phyloP scores from a whole-genome alignment of 257 asterid genomes.

The Marsdenia floribunda region DNA sequence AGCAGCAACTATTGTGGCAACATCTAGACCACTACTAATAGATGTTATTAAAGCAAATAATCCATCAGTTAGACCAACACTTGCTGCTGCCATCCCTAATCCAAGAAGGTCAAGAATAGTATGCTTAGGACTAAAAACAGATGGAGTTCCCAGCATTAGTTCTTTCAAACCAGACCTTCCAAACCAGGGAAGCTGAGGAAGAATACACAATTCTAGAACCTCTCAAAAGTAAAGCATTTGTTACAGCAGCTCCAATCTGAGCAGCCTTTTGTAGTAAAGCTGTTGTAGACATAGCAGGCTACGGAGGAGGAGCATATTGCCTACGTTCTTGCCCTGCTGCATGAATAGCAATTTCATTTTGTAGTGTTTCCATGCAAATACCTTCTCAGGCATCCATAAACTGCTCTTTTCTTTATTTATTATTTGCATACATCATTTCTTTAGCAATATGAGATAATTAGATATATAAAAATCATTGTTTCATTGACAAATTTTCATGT shows the following conservation, averaged over 20 bases:
- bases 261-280: constrained; percentile 89
- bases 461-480: too few species aligned
- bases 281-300: constrained; percentile 79
- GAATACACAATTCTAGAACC: constrained; percentile 54
- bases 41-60: constrained; percentile 69
- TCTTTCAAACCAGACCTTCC: constrained; percentile 72
- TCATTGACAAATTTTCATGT: too few species aligned
- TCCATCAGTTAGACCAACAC: constrained; percentile 50
- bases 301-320: constrained; percentile 53
- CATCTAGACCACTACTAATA: constrained; percentile 48
- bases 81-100: constrained; percentile 77
- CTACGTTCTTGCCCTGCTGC: constrained; percentile 57
- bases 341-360: too few species aligned
- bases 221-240: constrained; percentile 58
- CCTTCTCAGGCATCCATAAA: too few species aligned
- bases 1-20: constrained; percentile 34
- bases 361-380: too few species aligned
- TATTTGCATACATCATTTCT: too few species aligned
- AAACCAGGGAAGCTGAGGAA: constrained; percentile 39
- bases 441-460: too few species aligned
- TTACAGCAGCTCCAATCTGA: constrained; percentile 61
- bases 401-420: too few species aligned
- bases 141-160: constrained; percentile 76
- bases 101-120: constrained; percentile 87
- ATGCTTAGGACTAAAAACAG: constrained; percentile 71